Evolutionary conservation across 495 filamentous ascomycete species (phyloP).

Genomic region (Xanthoparmelia taractica): DNA sequence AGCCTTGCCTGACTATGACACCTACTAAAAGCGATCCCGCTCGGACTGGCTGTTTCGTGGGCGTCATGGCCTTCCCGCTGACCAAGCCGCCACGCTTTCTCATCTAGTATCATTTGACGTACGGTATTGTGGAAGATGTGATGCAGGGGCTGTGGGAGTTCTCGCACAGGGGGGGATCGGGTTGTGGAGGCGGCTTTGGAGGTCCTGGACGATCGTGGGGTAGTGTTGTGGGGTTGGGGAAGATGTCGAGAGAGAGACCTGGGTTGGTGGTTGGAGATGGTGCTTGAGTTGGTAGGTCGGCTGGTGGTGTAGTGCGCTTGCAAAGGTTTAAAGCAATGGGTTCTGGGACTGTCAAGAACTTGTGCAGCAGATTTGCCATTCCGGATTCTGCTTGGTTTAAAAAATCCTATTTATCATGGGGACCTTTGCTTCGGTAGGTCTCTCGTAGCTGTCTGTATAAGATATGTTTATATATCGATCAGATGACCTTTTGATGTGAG

Average conservation of each 20-base stretch:
- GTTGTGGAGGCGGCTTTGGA: not conserved
- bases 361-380: not conserved
- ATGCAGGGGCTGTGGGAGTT: slow-evolving; percentile 8
- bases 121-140: slow-evolving; percentile 2
- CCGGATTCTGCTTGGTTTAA: not conserved
- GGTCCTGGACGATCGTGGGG: slow-evolving; percentile 4
- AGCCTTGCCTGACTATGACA: not conserved
- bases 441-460: no score
- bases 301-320: not conserved
- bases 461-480: no score
- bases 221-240: not conserved
- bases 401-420: not conserved
- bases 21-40: not conserved
- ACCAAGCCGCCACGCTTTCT: not conserved
- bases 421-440: not conserved
- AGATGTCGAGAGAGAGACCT: not conserved
- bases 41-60: slow-evolving; percentile 5
- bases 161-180: not conserved
- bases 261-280: not conserved
- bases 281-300: not conserved
- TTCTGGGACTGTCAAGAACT: not conserved
- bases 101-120: not conserved
- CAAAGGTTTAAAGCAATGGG: not conserved
- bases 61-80: not conserved
- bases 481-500: no score